Evolutionary conservation across 371 early-diverging fungal species (phyloP).

Genomic region (Apophysomyces elegans): DNA sequence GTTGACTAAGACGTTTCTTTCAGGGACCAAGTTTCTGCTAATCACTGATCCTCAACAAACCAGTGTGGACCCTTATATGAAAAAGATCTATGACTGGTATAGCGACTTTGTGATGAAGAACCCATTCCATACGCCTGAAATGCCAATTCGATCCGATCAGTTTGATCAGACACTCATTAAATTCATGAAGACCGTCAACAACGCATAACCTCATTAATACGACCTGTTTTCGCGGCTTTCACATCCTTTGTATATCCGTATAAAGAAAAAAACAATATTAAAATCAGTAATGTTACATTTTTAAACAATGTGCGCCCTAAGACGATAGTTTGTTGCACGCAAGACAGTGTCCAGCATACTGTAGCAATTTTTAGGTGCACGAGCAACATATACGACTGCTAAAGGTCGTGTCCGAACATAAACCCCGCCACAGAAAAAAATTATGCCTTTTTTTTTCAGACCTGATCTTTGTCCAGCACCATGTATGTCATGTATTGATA

Average conservation of each 20-base stretch:
- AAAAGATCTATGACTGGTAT: slow-evolving; percentile 87
- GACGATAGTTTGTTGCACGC: too few relatives aligned
- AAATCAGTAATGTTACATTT: too few relatives aligned
- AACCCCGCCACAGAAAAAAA: too few relatives aligned
- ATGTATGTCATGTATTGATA: slow-evolving; percentile 2
- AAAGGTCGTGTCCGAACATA: too few relatives aligned
- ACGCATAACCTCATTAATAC: background rate
- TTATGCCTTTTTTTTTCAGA: too few relatives aligned
- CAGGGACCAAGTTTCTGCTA: slow-evolving; percentile 94
- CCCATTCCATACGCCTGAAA: slow-evolving; percentile 98
- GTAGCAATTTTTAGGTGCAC: too few relatives aligned
- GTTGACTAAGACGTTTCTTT: background rate
- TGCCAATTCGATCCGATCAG: slow-evolving; percentile 97
- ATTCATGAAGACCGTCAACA: slow-evolving; percentile 59
- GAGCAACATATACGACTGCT: too few relatives aligned
- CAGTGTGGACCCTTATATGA: slow-evolving; percentile 74
- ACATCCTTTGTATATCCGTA: background rate
- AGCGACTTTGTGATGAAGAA: slow-evolving; percentile 98
- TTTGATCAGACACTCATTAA: slow-evolving; percentile 86
- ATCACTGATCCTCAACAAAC: slow-evolving; percentile 80
- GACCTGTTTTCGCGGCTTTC: slow-evolving; percentile 1
- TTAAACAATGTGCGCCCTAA: too few relatives aligned
- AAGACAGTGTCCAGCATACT: too few relatives aligned
- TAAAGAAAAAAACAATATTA: background rate
- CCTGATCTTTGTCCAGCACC: background rate